Percentiles rank a stretch among this genome's conserved stretches.
phyloP scores from a whole-genome alignment of 768 basidiomycete species.

The Suillus plorans region DNA sequence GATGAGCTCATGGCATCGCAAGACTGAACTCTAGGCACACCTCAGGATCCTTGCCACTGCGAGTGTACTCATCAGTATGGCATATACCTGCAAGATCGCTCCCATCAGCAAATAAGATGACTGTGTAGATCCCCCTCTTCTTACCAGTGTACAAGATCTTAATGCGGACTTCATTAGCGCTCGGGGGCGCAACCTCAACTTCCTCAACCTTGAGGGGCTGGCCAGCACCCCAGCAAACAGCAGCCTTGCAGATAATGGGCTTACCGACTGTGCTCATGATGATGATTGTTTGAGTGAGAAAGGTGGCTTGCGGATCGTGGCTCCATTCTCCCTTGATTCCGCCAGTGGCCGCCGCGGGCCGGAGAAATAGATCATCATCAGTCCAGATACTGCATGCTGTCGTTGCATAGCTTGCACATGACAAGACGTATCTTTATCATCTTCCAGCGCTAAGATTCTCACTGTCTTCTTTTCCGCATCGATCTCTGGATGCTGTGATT shows the following conservation, averaged over 20 bases:
- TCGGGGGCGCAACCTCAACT: slow-evolving; percentile 91
- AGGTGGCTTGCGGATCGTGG: slow-evolving; percentile 7
- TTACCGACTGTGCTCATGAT: slow-evolving; percentile 77
- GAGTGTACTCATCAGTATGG: slow-evolving; percentile 97
- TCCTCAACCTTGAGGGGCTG: slow-evolving; percentile 85
- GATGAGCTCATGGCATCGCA: slow-evolving; percentile 5
- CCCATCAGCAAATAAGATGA: slow-evolving; percentile 12
- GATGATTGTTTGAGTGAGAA: slow-evolving; percentile 19
- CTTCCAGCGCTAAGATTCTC: slow-evolving; percentile 1
- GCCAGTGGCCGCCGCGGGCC: not conserved
- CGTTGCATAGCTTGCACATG: slow-evolving; percentile 4
- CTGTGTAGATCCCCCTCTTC: slow-evolving; percentile 2
- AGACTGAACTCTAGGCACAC: slow-evolving; percentile 37
- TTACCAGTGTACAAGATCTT: slow-evolving; percentile 87
- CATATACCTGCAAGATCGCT: slow-evolving; percentile 66
- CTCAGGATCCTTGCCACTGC: slow-evolving; percentile 95
- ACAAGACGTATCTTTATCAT: not conserved
- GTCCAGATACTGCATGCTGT: not conserved
- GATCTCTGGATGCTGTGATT: slow-evolving; percentile 1
- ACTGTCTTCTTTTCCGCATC: not conserved
- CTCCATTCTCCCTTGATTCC: not conserved
- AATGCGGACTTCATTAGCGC: slow-evolving; percentile 89
- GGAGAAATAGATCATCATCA: slow-evolving; percentile 9
- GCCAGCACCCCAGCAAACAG: slow-evolving; percentile 94
- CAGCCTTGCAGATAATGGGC: slow-evolving; percentile 83